Evolutionary conservation across 2,329 filamentous ascomycete genomes (phyloP).

Genomic region (Phoma sp.): DNA sequence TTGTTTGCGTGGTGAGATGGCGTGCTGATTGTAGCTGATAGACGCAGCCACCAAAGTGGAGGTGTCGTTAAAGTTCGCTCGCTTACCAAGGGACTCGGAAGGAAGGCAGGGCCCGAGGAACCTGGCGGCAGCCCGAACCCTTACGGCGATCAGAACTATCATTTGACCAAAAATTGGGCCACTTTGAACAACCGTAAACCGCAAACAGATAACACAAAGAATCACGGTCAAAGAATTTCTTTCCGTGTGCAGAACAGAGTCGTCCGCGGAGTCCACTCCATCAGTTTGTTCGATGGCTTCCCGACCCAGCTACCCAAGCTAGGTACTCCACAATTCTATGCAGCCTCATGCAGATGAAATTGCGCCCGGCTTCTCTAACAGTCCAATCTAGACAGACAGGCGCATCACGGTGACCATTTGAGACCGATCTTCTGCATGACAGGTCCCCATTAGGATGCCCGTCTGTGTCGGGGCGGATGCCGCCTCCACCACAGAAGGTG

Average conservation of each 20-base stretch:
- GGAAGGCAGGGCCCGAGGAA: constrained; percentile 4
- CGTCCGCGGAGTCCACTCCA: neutral
- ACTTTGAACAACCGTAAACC: neutral
- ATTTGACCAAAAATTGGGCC: too few species aligned
- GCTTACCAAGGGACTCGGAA: neutral
- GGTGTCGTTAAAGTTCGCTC: constrained; percentile 4
- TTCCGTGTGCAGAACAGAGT: too few species aligned
- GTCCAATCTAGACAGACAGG: neutral
- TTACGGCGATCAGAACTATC: neutral
- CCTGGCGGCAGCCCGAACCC: neutral
- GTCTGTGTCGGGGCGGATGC: neutral
- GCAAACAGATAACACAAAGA: too few species aligned
- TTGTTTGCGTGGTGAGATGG: neutral
- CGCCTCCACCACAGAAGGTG: neutral
- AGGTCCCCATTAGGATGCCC: constrained; percentile 11
- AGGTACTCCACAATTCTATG: constrained; percentile 8
- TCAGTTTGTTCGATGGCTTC: neutral
- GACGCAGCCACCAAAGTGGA: neutral
- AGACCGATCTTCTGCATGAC: constrained; percentile 5
- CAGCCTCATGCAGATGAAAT: constrained; percentile 4
- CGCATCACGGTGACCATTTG: constrained; percentile 3
- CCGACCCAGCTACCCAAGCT: neutral
- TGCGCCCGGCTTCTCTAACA: neutral
- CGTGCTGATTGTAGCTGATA: neutral
- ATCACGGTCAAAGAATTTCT: too few species aligned